Conservation (phyloP, 768 basidiomycete genomes). For the Tylopilus rubrobrunneus region DNA sequence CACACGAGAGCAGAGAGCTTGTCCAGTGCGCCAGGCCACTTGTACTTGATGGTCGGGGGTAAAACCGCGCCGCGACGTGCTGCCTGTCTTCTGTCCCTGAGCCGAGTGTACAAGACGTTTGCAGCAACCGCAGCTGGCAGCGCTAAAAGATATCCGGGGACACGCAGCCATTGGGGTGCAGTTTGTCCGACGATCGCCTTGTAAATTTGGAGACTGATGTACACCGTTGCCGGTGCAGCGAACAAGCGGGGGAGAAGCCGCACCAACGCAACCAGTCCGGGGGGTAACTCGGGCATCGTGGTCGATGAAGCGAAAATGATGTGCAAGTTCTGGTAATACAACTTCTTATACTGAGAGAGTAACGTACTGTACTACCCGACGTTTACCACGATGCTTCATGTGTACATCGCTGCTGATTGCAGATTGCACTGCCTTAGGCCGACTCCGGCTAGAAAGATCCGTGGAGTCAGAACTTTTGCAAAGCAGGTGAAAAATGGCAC, state of each 20-base stretch:
- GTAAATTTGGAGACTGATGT: constrained; percentile 11
- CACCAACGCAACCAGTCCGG: constrained; percentile 32
- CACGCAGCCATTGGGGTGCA: constrained; percentile 10
- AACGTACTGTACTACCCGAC: too few relatives aligned
- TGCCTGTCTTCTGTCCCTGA: constrained; percentile 39
- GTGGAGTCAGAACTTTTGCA: too few relatives aligned
- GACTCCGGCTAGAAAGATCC: too few relatives aligned
- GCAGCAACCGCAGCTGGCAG: constrained; percentile 21
- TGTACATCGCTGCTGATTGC: too few relatives aligned
- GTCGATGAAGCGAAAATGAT: neutral
- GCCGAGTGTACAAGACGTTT: constrained; percentile 38
- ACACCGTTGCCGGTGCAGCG: constrained; percentile 16
- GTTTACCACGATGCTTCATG: too few relatives aligned
- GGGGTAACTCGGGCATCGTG: constrained; percentile 19
- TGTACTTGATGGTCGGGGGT: neutral
- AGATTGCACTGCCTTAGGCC: too few relatives aligned
- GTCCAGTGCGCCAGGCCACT: neutral
- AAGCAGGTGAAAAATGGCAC: too few relatives aligned
- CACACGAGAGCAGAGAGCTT: constrained; percentile 12
- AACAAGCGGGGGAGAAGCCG: constrained; percentile 27
- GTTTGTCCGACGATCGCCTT: neutral
- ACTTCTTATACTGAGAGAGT: too few relatives aligned
- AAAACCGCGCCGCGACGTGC: neutral
- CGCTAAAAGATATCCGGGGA: constrained; percentile 20
- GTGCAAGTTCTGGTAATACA: too few relatives aligned